These are phyloP conservation scores for Picea abies DNA, from an alignment of 83 land plant species.

Conservation along the genomic window DNA sequence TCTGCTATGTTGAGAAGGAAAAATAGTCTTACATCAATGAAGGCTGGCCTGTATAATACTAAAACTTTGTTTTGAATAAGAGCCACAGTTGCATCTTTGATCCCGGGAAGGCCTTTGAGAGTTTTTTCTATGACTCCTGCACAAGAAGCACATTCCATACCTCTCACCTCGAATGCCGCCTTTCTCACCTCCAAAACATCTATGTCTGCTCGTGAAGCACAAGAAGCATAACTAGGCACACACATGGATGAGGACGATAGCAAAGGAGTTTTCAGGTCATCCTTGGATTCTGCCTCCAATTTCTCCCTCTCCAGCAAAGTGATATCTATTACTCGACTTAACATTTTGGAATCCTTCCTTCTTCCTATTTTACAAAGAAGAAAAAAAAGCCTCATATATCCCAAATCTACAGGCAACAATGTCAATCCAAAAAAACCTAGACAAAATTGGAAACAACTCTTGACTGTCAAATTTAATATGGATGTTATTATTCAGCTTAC, in stretches of 20 bases:
- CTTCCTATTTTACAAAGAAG: background rate
- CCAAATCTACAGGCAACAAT: too few relatives aligned
- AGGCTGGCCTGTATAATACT: slow-evolving; percentile 59
- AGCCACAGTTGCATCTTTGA: slow-evolving; percentile 69
- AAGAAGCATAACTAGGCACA: background rate
- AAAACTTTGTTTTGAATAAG: slow-evolving; percentile 80
- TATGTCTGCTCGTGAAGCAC: background rate
- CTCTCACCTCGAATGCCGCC: slow-evolving; percentile 40
- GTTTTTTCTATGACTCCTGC: slow-evolving; percentile 78
- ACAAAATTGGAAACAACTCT: too few relatives aligned
- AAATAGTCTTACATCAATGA: slow-evolving; percentile 59
- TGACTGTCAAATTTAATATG: too few relatives aligned
- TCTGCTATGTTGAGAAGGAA: background rate
- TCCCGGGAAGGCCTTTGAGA: slow-evolving; percentile 62
- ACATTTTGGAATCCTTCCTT: background rate
- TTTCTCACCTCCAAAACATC: slow-evolving; percentile 20
- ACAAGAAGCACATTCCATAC: slow-evolving; percentile 93
- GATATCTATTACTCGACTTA: slow-evolving; percentile 17
- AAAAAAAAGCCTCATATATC: too few relatives aligned
- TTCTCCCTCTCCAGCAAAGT: background rate
- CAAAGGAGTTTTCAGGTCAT: slow-evolving; percentile 1
- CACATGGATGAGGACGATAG: background rate
- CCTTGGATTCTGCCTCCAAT: background rate
- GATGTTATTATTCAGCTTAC: too few relatives aligned
- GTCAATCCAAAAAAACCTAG: too few relatives aligned